Base-by-base conservation (phyloP, 2,329 filamentous ascomycete species). In the Fusarium goolgardi region DNA sequence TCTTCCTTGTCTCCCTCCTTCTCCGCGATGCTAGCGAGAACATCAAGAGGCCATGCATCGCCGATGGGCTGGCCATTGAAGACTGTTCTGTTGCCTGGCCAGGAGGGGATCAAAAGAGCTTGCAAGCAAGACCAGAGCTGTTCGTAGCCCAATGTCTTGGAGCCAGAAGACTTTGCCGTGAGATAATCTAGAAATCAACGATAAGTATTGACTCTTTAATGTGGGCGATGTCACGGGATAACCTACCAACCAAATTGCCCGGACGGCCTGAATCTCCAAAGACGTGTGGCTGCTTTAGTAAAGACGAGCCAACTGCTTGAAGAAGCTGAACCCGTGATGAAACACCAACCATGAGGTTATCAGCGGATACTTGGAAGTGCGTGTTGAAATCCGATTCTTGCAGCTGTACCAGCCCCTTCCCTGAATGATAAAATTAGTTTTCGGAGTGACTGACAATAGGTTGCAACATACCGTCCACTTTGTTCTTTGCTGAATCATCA, bases 61-160 rank as follows among this genome's bases (percentile, higher is more conserved):
- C 83, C 83, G 16, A 85, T 79, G 0, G 83, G 81, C 3, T 73
- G 63, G 7, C 80, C 81, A 2, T 75, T 67, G 6, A 85, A 69
- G 1, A 72, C 74, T 0, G 92, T 93, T 1, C 84, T 80, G 43
- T 83, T 76, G 9, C 78, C 77, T 2, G 84, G 83, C 84, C 84
- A 86, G 1, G 80, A 76, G 0, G 84, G 84, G 1, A 85, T 80
- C 12, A 85, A 75, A 1, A 83, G 71, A 1, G 62, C 73, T 54
- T 85, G 83, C 3, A 3, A 84, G 75, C 3, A 77, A 74, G 6
- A 71, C 69, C 83, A 84, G 83, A 8, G 75, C 53, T n/a, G 73
- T 56, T 25, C 61, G 2, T 64, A 64, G 8, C 34, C 41, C 0
- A 64, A 5, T 0, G 31, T 35, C 9, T 64, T 64, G 3, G 53